These are phyloP conservation scores for Rosellinia necatrix DNA, from an alignment of 2,329 filamentous ascomycete species.

Conservation along the genomic window DNA sequence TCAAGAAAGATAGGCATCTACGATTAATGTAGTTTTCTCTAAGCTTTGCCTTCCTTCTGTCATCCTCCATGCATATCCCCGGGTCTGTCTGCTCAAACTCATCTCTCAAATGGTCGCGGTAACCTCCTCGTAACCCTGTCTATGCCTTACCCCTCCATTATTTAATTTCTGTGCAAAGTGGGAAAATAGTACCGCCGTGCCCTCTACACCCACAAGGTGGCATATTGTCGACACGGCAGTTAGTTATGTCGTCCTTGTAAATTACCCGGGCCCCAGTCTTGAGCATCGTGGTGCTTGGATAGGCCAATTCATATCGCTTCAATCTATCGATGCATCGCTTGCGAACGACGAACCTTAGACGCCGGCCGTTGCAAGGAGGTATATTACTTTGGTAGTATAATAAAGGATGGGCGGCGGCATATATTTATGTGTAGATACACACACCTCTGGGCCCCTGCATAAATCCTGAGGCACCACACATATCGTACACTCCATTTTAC, in stretches of 20 bases:
- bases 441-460: neutral
- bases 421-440: neutral
- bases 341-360: neutral
- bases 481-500: neutral
- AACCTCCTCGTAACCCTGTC: too few relatives aligned
- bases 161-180: too few relatives aligned
- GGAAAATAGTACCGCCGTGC: too few relatives aligned
- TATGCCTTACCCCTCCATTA: neutral
- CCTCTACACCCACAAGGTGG: neutral
- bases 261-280: conserved; percentile 19
- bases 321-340: conserved; percentile 7
- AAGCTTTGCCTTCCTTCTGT: too few relatives aligned
- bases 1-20: too few relatives aligned
- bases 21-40: too few relatives aligned
- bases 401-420: conserved; percentile 7
- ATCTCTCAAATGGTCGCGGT: too few relatives aligned
- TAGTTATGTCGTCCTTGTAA: conserved; percentile 2
- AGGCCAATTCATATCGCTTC: conserved; percentile 16
- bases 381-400: conserved; percentile 17
- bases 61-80: too few relatives aligned
- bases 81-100: too few relatives aligned
- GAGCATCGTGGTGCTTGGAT: neutral
- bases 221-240: conserved; percentile 10
- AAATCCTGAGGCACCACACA: neutral
- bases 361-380: neutral